Evolutionary conservation across 2,329 filamentous ascomycete species (phyloP), one percentile per base, ranked within the genome.

Genomic region (Esteya vermicola): DNA sequence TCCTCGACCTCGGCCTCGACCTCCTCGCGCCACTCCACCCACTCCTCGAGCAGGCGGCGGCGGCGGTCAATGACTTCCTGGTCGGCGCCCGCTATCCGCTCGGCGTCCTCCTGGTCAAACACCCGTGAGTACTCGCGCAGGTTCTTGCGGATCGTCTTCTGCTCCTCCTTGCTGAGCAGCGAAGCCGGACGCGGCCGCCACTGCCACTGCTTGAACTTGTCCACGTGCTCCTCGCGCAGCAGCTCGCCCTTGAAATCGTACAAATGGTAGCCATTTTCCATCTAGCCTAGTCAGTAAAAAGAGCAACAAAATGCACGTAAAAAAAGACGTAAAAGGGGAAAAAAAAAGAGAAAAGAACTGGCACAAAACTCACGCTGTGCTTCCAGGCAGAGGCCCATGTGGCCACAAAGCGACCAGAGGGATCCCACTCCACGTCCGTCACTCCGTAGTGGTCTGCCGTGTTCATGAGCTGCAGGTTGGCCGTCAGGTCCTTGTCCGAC

Each of bases 261-360:
- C 46, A 98, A 67, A 61, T 96, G 89, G 70, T 94, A 98, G 48
- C 91, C 91, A 59, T 96, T 98, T 70, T 98, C 91, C 85, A 96
- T 94, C 85, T 94, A 55, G 36, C 26, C 26, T 7, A 19, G 34
- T 48, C 43, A 48, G 47, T 20, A 30, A 33, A 35, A 9, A n/a
- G n/a, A n/a, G n/a, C n/a, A n/a, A n/a, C n/a, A n/a, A n/a, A n/a
- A n/a, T n/a, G n/a, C n/a, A n/a, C n/a, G n/a, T n/a, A n/a, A n/a
- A n/a, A n/a, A n/a, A n/a, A n/a, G n/a, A n/a, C n/a, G n/a, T n/a
- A n/a, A n/a, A n/a, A n/a, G n/a, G n/a, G n/a, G n/a, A n/a, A n/a
- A n/a, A 4, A 16, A 20, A 19, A 37, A 36, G 13, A 26, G 18
- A 19, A 8, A 25, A n/a, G n/a, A n/a, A n/a, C n/a, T n/a, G n/a